These are phyloP conservation scores for Sequoiadendron giganteum DNA, from an alignment of 75 land plant species.

Conservation along the genomic window DNA sequence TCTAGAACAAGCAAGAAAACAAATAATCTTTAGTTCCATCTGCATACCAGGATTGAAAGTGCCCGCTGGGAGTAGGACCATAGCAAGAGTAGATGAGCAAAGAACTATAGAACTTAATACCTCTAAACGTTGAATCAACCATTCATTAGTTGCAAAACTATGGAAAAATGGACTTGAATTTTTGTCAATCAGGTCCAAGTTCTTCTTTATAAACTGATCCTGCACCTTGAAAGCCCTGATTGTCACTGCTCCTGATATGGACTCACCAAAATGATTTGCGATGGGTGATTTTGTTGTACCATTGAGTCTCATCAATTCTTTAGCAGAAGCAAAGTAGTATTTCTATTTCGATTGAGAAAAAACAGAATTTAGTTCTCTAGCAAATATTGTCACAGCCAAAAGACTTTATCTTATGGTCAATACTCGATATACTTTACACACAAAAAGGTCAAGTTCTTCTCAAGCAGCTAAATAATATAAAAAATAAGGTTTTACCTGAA, in stretches of 20 bases:
- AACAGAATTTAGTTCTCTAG: neutral
- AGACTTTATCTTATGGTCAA: neutral
- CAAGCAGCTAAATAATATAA: neutral
- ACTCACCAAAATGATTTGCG: conserved; percentile 38
- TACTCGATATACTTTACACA: neutral
- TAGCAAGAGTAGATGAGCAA: conserved; percentile 28
- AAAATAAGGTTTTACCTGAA: conserved; percentile 27
- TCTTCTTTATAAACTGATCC: conserved; percentile 28
- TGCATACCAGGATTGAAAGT: conserved; percentile 35
- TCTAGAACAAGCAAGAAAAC: neutral
- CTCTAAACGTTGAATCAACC: conserved; percentile 44
- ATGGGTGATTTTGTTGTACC: conserved; percentile 50
- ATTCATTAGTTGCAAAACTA: conserved; percentile 32
- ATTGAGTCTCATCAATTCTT: conserved; percentile 44
- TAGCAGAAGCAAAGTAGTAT: conserved; percentile 35
- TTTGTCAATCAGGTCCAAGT: conserved; percentile 28
- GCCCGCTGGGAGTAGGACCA: conserved; percentile 31
- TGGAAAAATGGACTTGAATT: conserved; percentile 43
- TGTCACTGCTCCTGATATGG: conserved; percentile 42
- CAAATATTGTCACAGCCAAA: neutral
- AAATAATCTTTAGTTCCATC: neutral
- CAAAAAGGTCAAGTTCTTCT: neutral
- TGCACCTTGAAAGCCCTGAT: conserved; percentile 38
- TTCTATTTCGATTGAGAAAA: conserved; percentile 21
- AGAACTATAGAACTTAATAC: conserved; percentile 20